These are phyloP conservation scores for Apiospora aurea DNA, from an alignment of 2,329 filamentous ascomycete species.

Conservation along the genomic window DNA sequence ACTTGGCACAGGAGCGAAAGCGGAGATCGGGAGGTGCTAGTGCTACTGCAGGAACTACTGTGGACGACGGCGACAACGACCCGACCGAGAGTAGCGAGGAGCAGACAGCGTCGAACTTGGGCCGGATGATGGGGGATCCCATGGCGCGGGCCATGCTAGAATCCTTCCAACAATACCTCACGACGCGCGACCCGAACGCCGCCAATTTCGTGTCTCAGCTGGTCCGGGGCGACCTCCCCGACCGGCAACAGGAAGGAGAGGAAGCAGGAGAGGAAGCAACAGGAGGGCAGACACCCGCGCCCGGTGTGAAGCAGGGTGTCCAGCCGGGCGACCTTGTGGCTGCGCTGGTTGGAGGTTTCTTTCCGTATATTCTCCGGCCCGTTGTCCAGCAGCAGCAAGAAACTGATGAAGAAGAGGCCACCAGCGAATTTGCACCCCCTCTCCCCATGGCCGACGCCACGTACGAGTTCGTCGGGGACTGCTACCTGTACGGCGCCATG, in stretches of 20 bases:
- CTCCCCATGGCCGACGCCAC: constrained; percentile 26
- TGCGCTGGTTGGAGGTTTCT: constrained; percentile 35
- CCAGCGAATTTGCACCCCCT: neutral
- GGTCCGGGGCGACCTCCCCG: constrained; percentile 29
- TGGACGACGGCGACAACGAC: neutral
- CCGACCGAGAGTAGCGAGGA: neutral
- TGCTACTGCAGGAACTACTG: too few relatives aligned
- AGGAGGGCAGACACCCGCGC: neutral
- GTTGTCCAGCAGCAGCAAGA: neutral
- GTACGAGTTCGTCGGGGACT: constrained; percentile 36
- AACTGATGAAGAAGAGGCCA: neutral
- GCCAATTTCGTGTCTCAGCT: constrained; percentile 26
- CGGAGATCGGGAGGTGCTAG: neutral
- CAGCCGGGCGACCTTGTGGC: constrained; percentile 34
- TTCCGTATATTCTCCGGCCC: constrained; percentile 34
- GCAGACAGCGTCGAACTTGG: constrained; percentile 4
- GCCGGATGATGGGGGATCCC: constrained; percentile 30
- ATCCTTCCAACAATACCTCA: constrained; percentile 31
- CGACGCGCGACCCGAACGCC: constrained; percentile 25
- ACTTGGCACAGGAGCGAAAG: constrained; percentile 20
- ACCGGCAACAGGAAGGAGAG: neutral
- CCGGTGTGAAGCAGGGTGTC: constrained; percentile 28
- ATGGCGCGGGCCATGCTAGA: constrained; percentile 29
- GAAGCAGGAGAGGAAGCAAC: neutral
- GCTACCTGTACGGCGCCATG: constrained; percentile 36